Percentiles rank a stretch among this genome's conserved stretches.
These are phyloP conservation scores for Fusarium sp. DNA, from an alignment of 2,329 filamentous ascomycete species.

Conservation along the genomic window DNA sequence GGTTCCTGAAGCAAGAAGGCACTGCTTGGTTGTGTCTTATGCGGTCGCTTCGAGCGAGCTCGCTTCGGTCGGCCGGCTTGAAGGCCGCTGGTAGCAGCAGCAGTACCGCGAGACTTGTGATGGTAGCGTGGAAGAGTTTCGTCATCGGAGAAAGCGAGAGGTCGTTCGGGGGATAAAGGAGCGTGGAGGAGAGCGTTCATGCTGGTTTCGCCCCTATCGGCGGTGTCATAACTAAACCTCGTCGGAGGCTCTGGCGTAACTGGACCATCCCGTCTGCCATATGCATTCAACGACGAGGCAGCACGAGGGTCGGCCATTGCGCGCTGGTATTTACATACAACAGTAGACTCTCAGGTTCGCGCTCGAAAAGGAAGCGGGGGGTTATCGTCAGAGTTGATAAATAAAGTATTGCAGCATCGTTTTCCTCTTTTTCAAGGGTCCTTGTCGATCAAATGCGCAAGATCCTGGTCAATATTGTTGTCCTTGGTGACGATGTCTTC, in stretches of 20 bases:
- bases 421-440: constrained; percentile 34
- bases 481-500: constrained; percentile 37
- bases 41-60: constrained; percentile 43
- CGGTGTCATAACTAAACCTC: constrained; percentile 43
- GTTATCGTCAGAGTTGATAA: constrained; percentile 34
- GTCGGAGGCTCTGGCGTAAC: constrained; percentile 41
- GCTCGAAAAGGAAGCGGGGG: constrained; percentile 25
- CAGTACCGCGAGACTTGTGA: constrained; percentile 30
- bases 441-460: constrained; percentile 30
- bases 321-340: constrained; percentile 41
- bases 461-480: constrained; percentile 31
- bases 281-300: constrained; percentile 37
- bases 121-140: constrained; percentile 42
- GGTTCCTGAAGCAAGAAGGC: constrained; percentile 64
- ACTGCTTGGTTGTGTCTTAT: constrained; percentile 59
- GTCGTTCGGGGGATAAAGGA: constrained; percentile 39
- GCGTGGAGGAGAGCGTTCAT: constrained; percentile 41
- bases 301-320: constrained; percentile 43
- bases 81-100: constrained; percentile 24
- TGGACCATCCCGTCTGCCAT: constrained; percentile 43
- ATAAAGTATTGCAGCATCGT: constrained; percentile 38
- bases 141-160: constrained; percentile 45
- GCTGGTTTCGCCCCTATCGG: constrained; percentile 40
- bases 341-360: constrained; percentile 27
- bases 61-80: constrained; percentile 42